Evolutionary conservation across 2,329 filamentous ascomycete species (phyloP).

Genomic region (Tolypocladium tropicale): DNA sequence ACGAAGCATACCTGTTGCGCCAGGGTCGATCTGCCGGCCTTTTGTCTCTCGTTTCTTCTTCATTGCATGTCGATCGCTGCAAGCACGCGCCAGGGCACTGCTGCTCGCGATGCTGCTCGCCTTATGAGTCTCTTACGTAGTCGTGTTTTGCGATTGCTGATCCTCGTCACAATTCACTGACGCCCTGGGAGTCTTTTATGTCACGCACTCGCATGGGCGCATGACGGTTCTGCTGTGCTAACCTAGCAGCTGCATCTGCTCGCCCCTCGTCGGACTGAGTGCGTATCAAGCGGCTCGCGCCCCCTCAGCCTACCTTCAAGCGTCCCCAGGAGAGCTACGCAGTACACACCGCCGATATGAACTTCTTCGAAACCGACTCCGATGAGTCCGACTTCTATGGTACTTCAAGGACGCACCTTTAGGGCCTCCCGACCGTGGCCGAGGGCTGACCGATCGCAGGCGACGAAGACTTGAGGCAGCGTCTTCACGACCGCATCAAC

Average conservation of each 20-base stretch:
- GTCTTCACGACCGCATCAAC: constrained; percentile 39
- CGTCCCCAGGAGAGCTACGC: neutral
- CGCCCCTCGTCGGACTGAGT: too few species aligned
- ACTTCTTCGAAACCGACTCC: constrained; percentile 23
- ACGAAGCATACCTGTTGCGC: neutral
- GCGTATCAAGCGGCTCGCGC: neutral
- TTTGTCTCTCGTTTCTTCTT: neutral
- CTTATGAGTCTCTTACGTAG: neutral
- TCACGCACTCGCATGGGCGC: neutral
- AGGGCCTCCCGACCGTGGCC: neutral
- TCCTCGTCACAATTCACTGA: neutral
- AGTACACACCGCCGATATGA: neutral
- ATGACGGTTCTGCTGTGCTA: neutral
- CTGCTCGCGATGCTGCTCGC: neutral
- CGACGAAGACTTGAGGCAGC: constrained; percentile 35
- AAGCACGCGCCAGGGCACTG: neutral
- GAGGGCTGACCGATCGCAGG: constrained; percentile 29
- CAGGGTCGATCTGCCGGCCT: neutral
- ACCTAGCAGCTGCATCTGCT: neutral
- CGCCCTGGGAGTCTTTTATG: neutral
- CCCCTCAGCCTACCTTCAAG: too few species aligned
- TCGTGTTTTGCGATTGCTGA: neutral
- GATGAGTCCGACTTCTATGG: constrained; percentile 50
- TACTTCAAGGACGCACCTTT: constrained; percentile 13
- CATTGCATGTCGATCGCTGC: neutral